Percentiles rank a stretch among this genome's conserved stretches.
Evolutionary conservation across 148 eudicot species (phyloP).

Genomic region (Heliosperma pusillum): DNA sequence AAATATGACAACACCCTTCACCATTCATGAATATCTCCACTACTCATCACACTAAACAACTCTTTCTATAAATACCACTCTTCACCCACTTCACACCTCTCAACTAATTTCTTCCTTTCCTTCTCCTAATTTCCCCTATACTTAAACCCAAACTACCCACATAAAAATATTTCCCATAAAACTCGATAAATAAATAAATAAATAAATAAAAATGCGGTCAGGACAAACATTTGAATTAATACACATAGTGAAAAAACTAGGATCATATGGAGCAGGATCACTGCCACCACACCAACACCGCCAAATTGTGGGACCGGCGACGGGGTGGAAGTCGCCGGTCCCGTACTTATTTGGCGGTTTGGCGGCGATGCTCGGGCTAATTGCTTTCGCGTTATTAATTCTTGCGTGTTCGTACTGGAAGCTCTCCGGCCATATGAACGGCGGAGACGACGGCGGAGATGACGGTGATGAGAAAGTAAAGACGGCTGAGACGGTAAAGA

Average conservation of each 20-base stretch:
- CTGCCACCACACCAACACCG: slow-evolving; percentile 15
- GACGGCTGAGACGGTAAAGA: neutral
- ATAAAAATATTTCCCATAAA: neutral
- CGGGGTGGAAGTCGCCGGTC: slow-evolving; percentile 72
- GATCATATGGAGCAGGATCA: slow-evolving; percentile 19
- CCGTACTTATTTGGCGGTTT: slow-evolving; percentile 80
- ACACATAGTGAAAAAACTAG: slow-evolving; percentile 11
- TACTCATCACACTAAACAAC: neutral
- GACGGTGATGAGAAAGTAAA: slow-evolving; percentile 25
- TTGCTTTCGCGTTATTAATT: slow-evolving; percentile 68
- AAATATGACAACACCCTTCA: neutral
- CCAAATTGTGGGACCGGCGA: slow-evolving; percentile 13
- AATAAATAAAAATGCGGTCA: slow-evolving; percentile 26
- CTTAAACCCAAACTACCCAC: neutral
- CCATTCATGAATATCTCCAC: slow-evolving; percentile 1
- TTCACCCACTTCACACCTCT: slow-evolving; percentile 19
- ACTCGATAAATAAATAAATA: neutral
- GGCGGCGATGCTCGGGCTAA: slow-evolving; percentile 73
- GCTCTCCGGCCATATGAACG: slow-evolving; percentile 43
- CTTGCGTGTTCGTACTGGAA: slow-evolving; percentile 86
- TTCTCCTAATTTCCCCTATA: neutral
- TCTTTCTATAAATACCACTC: slow-evolving; percentile 20
- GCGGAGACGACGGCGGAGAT: slow-evolving; percentile 25
- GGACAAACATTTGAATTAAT: slow-evolving; percentile 11
- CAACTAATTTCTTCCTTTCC: slow-evolving; percentile 20